phyloP scores from a whole-genome alignment of 2,329 filamentous ascomycete genomes.

The Lachnellula hyalina region DNA sequence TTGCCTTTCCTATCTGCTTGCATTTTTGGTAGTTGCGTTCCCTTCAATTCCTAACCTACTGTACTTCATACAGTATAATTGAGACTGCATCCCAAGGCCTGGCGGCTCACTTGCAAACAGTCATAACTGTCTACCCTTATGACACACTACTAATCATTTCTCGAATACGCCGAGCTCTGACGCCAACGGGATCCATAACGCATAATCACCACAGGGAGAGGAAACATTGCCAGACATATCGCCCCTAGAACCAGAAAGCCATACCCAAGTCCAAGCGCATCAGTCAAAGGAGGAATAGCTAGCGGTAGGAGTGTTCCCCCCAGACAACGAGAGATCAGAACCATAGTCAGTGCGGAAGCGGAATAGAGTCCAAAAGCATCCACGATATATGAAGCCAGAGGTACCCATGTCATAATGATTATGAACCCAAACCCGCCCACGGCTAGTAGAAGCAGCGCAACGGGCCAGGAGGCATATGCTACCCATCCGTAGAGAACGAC shows the following conservation, averaged over 20 bases:
- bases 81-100: too few relatives aligned
- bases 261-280: slow-evolving; percentile 39
- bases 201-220: slow-evolving; percentile 46
- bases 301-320: slow-evolving; percentile 52
- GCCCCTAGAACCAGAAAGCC: slow-evolving; percentile 29
- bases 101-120: too few relatives aligned
- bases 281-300: slow-evolving; percentile 42
- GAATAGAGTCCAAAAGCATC: slow-evolving; percentile 40
- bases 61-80: too few relatives aligned
- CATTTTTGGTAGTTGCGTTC: too few relatives aligned
- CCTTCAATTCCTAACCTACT: too few relatives aligned
- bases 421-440: slow-evolving; percentile 44
- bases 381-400: slow-evolving; percentile 48
- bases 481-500: slow-evolving; percentile 54
- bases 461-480: slow-evolving; percentile 45
- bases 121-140: too few relatives aligned
- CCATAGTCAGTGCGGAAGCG: slow-evolving; percentile 37
- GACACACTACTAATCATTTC: slow-evolving; percentile 25
- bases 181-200: slow-evolving; percentile 49
- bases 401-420: slow-evolving; percentile 40
- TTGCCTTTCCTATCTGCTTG: too few relatives aligned
- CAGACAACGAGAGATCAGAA: slow-evolving; percentile 20
- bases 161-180: slow-evolving; percentile 45
- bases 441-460: slow-evolving; percentile 40
- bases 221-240: slow-evolving; percentile 39